Base-by-base conservation (phyloP, 2,329 filamentous ascomycete species). In the Fusarium liriodendri region DNA sequence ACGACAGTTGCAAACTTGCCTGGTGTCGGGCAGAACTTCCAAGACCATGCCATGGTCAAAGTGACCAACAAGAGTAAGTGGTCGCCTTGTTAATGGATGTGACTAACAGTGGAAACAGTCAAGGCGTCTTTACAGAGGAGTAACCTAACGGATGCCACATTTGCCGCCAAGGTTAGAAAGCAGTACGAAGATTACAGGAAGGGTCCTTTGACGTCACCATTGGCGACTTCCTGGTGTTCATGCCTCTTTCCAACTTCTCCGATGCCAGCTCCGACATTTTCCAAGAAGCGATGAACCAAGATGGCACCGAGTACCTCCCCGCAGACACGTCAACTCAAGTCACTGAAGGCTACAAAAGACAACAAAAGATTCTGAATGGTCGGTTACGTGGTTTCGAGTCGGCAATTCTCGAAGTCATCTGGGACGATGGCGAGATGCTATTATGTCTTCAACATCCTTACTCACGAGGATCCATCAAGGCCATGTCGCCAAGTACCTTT, bases 21-120 rank as follows among this genome's bases (percentile, higher is more conserved):
- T 0, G 86, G 84, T 0, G 87, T 89, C 1, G 88, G 88, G 4
- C 79, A 84, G 54, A 86, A 86, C 69, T 81, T 86, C 22, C 83
- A 85, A 35, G 85, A 87, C 55, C 84, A 86, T 9, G 64, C 73
- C 5, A 5, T 74, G 0, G 59, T 77, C 6, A 18, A 57, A 1
- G 33, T 77, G 0, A 37, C 62, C 5, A 65, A 40, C 38, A 55
- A 57, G 8, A 33, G 75, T 70, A 37, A 37, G 74, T 69, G 18
- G 37, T n/a, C 37, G 6, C 33, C 45, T 8, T 16, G 20, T 54
- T 10, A 6, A 32, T 32, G 27, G 14, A 18, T 29, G 38, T 64
- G 1, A 73, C 9, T 10, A 1, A 2, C 16, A 2, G 6, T 22
- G 4, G 20, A 14, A n/a, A 14, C 2, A 76, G 74, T 76, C 25